Conservation (phyloP, 208 protist genomes). For the Naegleria lovaniensis region DNA sequence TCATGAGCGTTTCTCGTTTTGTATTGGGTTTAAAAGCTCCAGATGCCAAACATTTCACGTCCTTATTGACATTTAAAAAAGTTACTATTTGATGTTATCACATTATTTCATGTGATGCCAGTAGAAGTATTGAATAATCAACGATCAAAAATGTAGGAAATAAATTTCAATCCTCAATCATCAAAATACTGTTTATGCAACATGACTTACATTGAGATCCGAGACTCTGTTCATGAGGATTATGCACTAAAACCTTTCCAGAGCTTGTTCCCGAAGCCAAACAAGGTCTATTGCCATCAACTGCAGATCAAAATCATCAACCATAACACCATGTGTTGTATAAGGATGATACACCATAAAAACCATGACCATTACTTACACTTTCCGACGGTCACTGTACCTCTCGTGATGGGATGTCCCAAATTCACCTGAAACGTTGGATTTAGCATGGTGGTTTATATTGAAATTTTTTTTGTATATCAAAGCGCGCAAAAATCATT, state of each 20-base stretch:
- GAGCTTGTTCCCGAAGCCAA: conserved; percentile 63
- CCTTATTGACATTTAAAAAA: conserved; percentile 74
- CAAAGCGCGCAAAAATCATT: no score
- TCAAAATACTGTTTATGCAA: background rate
- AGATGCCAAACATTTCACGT: conserved; percentile 60
- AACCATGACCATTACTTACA: conserved; percentile 40
- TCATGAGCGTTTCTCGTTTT: conserved; percentile 66
- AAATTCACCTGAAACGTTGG: conserved; percentile 38
- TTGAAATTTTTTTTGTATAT: background rate
- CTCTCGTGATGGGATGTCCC: conserved; percentile 29
- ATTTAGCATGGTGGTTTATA: background rate
- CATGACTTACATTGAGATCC: conserved; percentile 43
- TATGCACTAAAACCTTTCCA: conserved; percentile 71
- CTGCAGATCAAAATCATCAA: no score
- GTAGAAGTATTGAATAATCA: no score
- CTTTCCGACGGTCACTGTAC: conserved; percentile 29
- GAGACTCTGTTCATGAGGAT: conserved; percentile 54
- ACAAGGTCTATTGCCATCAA: conserved; percentile 41
- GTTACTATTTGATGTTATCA: conserved; percentile 32
- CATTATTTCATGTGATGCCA: no score
- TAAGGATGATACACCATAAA: no score
- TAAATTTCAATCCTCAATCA: background rate
- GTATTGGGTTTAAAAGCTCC: conserved; percentile 20
- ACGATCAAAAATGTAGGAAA: no score
- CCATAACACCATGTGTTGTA: no score